Evolutionary conservation across 2,329 filamentous ascomycete genomes (phyloP).

Genomic region (Atkinsonella hypoxylon): DNA sequence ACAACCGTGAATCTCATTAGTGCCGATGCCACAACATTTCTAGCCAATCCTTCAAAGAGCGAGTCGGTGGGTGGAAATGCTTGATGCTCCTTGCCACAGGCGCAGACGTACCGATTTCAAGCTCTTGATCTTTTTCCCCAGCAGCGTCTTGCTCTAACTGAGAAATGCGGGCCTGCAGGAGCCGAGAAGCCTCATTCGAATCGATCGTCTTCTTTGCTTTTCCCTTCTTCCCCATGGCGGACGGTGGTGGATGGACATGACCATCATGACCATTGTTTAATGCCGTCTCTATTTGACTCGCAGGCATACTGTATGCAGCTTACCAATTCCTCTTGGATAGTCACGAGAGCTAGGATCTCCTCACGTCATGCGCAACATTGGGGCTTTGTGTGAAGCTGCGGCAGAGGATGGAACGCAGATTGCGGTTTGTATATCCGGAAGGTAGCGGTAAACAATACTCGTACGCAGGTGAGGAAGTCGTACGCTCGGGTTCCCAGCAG

Average conservation of each 20-base stretch:
- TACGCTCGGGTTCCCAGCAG: neutral
- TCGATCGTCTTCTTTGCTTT: conserved; percentile 80
- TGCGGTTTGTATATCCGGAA: neutral
- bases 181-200: conserved; percentile 79
- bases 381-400: neutral
- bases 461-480: neutral
- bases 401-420: neutral
- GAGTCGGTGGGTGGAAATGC: neutral
- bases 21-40: no score
- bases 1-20: conserved; percentile 2
- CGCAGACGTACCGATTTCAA: conserved; percentile 66
- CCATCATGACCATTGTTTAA: conserved; percentile 30
- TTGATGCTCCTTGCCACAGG: neutral
- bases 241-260: conserved; percentile 25
- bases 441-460: neutral
- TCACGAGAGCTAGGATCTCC: conserved; percentile 8
- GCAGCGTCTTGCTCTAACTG: conserved; percentile 90
- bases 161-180: conserved; percentile 85
- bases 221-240: conserved; percentile 53
- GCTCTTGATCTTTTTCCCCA: conserved; percentile 88
- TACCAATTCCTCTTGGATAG: conserved; percentile 7
- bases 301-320: conserved; percentile 23
- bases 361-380: conserved; percentile 5
- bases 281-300: conserved; percentile 28
- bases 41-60: no score